Evolutionary conservation across 768 basidiomycete genomes (phyloP).

Genomic region (Chalciporus piperatus): DNA sequence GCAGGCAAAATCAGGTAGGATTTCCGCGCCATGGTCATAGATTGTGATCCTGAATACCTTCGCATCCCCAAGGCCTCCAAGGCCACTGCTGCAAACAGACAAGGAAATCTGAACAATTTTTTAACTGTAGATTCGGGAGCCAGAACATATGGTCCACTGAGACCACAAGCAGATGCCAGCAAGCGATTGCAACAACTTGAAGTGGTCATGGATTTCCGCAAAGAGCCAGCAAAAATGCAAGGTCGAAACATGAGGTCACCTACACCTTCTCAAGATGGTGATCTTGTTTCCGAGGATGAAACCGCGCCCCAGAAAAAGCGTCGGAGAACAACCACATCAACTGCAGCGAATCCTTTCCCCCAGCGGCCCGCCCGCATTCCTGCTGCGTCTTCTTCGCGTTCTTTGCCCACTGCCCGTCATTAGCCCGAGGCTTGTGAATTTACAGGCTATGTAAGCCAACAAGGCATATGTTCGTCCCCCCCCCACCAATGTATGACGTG

Average conservation of each 20-base stretch:
- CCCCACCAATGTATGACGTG: too few species aligned
- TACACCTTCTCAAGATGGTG: constrained; percentile 25
- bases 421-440: too few species aligned
- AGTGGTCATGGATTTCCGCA: constrained; percentile 79
- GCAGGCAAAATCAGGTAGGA: constrained; percentile 70
- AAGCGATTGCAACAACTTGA: constrained; percentile 88
- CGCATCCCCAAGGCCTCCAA: constrained; percentile 32
- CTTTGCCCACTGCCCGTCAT: too few species aligned
- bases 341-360: too few species aligned
- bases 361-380: too few species aligned
- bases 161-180: constrained; percentile 78
- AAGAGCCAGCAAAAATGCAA: constrained; percentile 31
- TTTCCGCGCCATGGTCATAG: neutral
- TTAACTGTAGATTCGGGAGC: constrained; percentile 67
- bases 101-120: constrained; percentile 73
- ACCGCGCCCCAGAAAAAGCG: constrained; percentile 32
- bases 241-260: constrained; percentile 14
- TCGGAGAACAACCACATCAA: constrained; percentile 23
- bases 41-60: constrained; percentile 1
- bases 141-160: constrained; percentile 71
- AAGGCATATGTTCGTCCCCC: too few species aligned
- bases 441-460: too few species aligned
- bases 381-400: too few species aligned
- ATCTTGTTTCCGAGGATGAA: constrained; percentile 25
- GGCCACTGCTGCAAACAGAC: constrained; percentile 66